Evolutionary conservation across 148 eudicot genomes (phyloP), one percentile per base, ranked within the genome.

Genomic region (Salicornia ramosissima): DNA sequence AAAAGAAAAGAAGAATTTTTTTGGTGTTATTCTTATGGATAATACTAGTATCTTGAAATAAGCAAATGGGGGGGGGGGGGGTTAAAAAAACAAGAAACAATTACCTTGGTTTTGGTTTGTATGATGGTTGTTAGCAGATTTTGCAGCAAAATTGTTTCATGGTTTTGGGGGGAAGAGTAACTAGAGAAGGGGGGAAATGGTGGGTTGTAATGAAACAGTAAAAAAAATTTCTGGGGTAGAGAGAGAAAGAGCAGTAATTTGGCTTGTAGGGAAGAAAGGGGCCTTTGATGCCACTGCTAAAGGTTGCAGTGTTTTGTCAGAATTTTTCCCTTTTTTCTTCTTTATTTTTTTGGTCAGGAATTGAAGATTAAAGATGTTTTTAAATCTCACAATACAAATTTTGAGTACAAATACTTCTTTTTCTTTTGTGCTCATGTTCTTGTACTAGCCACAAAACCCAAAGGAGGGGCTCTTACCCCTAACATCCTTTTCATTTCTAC

Each of bases 291-390:
- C 55, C 64, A 74, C 67, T 79, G 79, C 47, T 40, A 64, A 73
- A 69, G 61, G 57, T 55, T 64, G 59, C 85, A 75, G 79, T 79
- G 75, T 78, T 74, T 67, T 79, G 86, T 74, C 86, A 79, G 80
- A 79, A 46, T 45, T 43, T 56, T 51, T 11, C 13, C 8, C 34
- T 29, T 29, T 57, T 29, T 28, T 15, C 1, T 29, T 57, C 30
- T 14, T 14, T 16, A 0, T 57, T 56, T 55, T 25, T 26, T 14
- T 53, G 12, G 29, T 24, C 7, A 57, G 10, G 18, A 57, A 56
- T 11, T 15, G 4, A 28, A 62, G 75, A 78, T 72, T 82, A 75
- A 75, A 77, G 68, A 62, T 71, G 72, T 74, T 74, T 60, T 74
- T 71, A 46, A n/a, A 71, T 55, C 69, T 77, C 83, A 77, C 71